Evolutionary conservation across 768 basidiomycete genomes (phyloP).

Genomic region (Lactarius indigo): DNA sequence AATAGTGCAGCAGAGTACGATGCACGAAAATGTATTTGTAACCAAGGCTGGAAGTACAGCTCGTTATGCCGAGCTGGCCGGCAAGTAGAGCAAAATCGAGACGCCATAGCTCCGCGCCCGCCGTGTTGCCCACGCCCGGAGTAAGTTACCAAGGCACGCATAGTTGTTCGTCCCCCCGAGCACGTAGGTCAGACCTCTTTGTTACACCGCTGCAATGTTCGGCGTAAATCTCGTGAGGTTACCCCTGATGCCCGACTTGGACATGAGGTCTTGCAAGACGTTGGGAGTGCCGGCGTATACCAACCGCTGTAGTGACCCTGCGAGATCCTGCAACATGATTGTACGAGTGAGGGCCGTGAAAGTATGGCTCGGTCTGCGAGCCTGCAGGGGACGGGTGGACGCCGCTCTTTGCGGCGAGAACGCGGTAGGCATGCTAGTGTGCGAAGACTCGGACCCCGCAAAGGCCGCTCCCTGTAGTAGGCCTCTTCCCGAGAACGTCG

Average conservation of each 20-base stretch:
- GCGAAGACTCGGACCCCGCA: conserved; percentile 47
- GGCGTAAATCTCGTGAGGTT: conserved; percentile 51
- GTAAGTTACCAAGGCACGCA: conserved; percentile 37
- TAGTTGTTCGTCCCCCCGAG: conserved; percentile 42
- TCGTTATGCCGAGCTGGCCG: conserved; percentile 49
- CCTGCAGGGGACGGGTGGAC: conserved; percentile 45
- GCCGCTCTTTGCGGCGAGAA: conserved; percentile 55
- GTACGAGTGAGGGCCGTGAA: not conserved
- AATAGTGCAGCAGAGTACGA: not conserved
- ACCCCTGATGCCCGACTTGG: conserved; percentile 49
- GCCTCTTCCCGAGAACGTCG: conserved; percentile 37
- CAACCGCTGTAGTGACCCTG: conserved; percentile 57
- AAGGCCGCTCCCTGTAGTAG: conserved; percentile 49
- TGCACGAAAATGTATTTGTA: conserved; percentile 65
- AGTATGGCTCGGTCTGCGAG: conserved; percentile 46
- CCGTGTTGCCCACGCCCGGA: conserved; percentile 61
- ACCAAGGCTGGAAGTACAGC: conserved; percentile 64
- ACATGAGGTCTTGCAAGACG: conserved; percentile 62
- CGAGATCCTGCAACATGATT: conserved; percentile 43
- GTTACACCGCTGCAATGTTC: conserved; percentile 51
- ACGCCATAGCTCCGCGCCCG: conserved; percentile 67
- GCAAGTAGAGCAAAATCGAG: conserved; percentile 64
- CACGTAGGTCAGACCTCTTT: conserved; percentile 50
- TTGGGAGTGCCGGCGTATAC: conserved; percentile 47
- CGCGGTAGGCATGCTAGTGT: conserved; percentile 30